Conservation (phyloP, 805 yeast species). For the Cyberlindnera petersonii region DNA sequence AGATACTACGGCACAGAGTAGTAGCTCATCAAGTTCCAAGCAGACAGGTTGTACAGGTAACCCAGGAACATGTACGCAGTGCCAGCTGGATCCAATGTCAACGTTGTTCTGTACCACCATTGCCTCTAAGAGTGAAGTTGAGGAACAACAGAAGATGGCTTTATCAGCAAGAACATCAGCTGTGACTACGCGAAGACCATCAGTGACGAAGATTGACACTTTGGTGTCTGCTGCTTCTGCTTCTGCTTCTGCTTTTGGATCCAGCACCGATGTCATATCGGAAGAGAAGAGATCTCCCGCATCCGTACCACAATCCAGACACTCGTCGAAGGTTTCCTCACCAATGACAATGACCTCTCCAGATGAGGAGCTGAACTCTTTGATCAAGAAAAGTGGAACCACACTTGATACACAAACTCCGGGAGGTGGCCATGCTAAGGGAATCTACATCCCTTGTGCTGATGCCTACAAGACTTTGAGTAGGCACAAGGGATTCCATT, state of each 20-base stretch:
- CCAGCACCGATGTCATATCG: constrained; percentile 1
- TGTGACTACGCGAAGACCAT: constrained; percentile 5
- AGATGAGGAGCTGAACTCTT: constrained; percentile 26
- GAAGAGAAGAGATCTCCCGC: constrained; percentile 26
- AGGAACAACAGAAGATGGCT: constrained; percentile 11
- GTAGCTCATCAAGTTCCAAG: constrained; percentile 1
- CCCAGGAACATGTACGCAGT: constrained; percentile 83
- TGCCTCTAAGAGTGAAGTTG: constrained; percentile 43
- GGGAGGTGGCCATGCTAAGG: constrained; percentile 25
- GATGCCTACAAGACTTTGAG: constrained; percentile 87
- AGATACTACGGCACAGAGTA: constrained; percentile 5
- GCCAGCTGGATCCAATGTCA: constrained; percentile 84
- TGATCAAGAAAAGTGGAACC: constrained; percentile 12
- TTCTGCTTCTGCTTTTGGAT: background rate
- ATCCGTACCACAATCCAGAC: constrained; percentile 26
- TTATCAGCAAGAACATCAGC: constrained; percentile 6
- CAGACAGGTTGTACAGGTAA: constrained; percentile 68
- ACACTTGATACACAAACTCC: constrained; percentile 12
- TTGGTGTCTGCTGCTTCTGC: background rate
- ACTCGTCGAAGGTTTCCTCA: constrained; percentile 28
- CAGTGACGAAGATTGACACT: background rate
- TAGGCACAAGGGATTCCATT: constrained; percentile 71
- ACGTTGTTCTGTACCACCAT: constrained; percentile 85
- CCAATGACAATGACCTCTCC: constrained; percentile 18
- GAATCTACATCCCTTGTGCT: constrained; percentile 76